phyloP scores from a whole-genome alignment of 192 early-diverging fungal genomes.

The Anaeromyces robustus region DNA sequence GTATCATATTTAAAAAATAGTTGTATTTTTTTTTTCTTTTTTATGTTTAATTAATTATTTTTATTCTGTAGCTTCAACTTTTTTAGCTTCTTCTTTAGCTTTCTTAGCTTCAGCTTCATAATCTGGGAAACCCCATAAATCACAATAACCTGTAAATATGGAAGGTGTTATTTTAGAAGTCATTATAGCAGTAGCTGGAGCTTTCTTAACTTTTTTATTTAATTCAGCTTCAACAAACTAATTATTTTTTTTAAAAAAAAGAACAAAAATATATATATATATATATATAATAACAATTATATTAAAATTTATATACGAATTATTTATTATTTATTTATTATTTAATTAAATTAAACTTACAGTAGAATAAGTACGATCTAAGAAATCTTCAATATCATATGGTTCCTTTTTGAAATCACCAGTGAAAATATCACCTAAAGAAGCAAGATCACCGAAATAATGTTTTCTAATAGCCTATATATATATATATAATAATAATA shows the following conservation, averaged over 20 bases:
- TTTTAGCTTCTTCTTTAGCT: background rate
- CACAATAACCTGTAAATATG: background rate
- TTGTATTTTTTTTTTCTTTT: too few relatives aligned
- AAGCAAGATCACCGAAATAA: conserved; percentile 73
- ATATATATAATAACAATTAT: too few relatives aligned
- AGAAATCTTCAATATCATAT: conserved; percentile 88
- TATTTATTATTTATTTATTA: too few relatives aligned
- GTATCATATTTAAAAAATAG: too few relatives aligned
- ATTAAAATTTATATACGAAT: too few relatives aligned
- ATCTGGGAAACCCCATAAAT: background rate
- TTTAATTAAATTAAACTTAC: conserved; percentile 22
- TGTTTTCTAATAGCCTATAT: conserved; percentile 64
- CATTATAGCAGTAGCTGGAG: background rate
- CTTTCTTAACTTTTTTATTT: background rate
- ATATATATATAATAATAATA: background rate
- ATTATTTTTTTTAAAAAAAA: too few relatives aligned
- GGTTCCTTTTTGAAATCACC: conserved; percentile 74
- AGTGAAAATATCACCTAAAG: conserved; percentile 67
- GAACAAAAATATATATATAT: background rate
- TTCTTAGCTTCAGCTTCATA: background rate
- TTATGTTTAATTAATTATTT: too few relatives aligned
- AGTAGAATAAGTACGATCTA: conserved; percentile 58
- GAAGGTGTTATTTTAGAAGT: background rate
- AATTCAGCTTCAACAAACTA: background rate
- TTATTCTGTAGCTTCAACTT: background rate